Conservation (phyloP, 1,284 basidiomycete genomes). For the Pyrrhoderma noxium region DNA sequence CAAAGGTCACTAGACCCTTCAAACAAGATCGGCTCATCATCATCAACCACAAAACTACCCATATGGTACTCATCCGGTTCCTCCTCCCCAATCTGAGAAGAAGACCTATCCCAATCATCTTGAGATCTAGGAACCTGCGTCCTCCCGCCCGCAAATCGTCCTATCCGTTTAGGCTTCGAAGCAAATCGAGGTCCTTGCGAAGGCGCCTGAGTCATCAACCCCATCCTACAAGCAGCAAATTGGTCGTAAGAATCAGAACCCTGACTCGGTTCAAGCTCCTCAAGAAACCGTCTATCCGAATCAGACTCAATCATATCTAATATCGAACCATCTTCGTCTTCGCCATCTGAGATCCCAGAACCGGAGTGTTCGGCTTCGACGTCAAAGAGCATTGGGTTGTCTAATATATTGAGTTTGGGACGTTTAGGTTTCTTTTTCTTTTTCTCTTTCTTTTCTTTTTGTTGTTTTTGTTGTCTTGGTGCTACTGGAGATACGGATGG, state of each 20-base stretch:
- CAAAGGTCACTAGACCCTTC: constrained; percentile 24
- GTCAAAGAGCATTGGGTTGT: constrained; percentile 47
- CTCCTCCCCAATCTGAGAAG: constrained; percentile 38
- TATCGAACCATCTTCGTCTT: constrained; percentile 39
- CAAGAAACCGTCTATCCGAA: constrained; percentile 62
- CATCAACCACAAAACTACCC: constrained; percentile 72
- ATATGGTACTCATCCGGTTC: constrained; percentile 56
- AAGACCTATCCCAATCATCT: constrained; percentile 41
- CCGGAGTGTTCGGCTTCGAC: constrained; percentile 72
- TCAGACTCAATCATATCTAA: constrained; percentile 58
- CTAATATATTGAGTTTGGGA: constrained; percentile 29
- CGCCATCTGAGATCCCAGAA: background rate
- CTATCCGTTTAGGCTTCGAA: constrained; percentile 38
- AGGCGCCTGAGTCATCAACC: constrained; percentile 63
- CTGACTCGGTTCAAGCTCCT: constrained; percentile 63
- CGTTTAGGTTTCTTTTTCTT: constrained; percentile 30
- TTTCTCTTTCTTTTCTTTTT: constrained; percentile 8
- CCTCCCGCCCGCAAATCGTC: constrained; percentile 29
- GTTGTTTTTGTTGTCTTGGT: constrained; percentile 4
- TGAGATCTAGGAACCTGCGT: constrained; percentile 18
- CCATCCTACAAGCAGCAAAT: constrained; percentile 54
- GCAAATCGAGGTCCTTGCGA: constrained; percentile 48
- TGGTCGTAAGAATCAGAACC: constrained; percentile 72
- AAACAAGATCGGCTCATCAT: constrained; percentile 49
- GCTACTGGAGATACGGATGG: constrained; percentile 8